These are phyloP conservation scores for Phoma sp. DNA, from an alignment of 2,329 filamentous ascomycete genomes.

Conservation along the genomic window DNA sequence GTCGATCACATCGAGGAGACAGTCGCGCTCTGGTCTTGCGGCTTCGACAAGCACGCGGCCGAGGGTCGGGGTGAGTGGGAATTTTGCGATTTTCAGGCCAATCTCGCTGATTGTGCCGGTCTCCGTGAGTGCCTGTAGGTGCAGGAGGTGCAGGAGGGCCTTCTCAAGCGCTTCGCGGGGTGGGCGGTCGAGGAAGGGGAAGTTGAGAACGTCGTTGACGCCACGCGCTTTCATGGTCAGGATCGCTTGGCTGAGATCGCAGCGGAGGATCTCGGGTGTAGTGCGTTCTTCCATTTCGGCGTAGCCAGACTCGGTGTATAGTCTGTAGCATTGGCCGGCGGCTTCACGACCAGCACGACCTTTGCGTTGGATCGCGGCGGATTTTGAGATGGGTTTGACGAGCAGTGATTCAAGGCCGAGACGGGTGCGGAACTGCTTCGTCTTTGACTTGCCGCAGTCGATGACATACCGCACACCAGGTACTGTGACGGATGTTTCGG, in stretches of 20 bases:
- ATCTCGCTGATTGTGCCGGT: conserved; percentile 75
- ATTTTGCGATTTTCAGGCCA: conserved; percentile 78
- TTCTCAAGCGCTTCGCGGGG: conserved; percentile 80
- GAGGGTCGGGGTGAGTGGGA: conserved; percentile 83
- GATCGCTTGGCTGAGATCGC: conserved; percentile 84
- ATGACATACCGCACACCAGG: conserved; percentile 91
- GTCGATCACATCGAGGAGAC: conserved; percentile 83
- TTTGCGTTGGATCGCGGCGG: conserved; percentile 88
- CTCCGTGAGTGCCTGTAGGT: conserved; percentile 77
- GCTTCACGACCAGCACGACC: conserved; percentile 94
- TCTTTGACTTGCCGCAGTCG: conserved; percentile 91
- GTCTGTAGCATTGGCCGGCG: conserved; percentile 84
- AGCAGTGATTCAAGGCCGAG: conserved; percentile 91
- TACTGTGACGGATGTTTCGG: conserved; percentile 97
- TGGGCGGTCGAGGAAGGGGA: conserved; percentile 86
- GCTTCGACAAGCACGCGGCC: conserved; percentile 85
- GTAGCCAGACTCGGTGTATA: conserved; percentile 86
- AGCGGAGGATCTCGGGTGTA: conserved; percentile 87
- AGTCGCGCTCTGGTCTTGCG: conserved; percentile 72
- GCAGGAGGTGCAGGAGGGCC: conserved; percentile 79
- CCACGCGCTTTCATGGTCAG: conserved; percentile 94
- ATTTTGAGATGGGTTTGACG: conserved; percentile 89
- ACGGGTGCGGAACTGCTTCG: conserved; percentile 86
- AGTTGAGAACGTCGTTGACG: conserved; percentile 79
- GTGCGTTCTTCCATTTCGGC: conserved; percentile 74